These are phyloP conservation scores for Tilletiopsis washingtonensis DNA, from an alignment of 1,284 basidiomycete genomes.

Conservation along the genomic window DNA sequence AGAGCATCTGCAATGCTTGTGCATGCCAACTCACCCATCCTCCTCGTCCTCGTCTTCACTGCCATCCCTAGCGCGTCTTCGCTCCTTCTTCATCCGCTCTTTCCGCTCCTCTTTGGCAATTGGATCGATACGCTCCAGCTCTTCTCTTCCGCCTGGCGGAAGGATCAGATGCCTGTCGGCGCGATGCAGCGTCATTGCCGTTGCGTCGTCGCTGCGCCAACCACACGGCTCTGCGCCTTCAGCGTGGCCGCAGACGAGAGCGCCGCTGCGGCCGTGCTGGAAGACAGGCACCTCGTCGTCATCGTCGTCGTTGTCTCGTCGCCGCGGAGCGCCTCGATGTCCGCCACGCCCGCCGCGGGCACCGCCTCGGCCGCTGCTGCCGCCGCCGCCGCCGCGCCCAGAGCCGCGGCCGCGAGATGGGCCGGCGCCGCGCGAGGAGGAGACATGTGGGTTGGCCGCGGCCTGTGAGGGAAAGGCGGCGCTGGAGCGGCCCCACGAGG, in stretches of 20 bases:
- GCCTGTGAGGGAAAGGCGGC: too few species aligned
- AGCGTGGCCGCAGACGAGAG: constrained; percentile 9
- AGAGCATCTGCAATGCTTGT: background rate
- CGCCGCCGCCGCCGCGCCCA: too few species aligned
- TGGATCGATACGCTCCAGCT: constrained; percentile 34
- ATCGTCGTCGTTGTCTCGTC: too few species aligned
- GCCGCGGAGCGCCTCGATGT: too few species aligned
- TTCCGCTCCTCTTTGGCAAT: constrained; percentile 38
- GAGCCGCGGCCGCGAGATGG: too few species aligned
- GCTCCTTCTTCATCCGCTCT: constrained; percentile 4
- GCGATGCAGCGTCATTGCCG: constrained; percentile 35
- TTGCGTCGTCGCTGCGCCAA: constrained; percentile 15
- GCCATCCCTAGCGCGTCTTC: constrained; percentile 8
- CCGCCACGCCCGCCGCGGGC: too few species aligned
- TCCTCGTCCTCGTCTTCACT: background rate
- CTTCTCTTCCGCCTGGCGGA: constrained; percentile 36
- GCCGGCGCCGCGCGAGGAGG: too few species aligned
- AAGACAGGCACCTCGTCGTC: too few species aligned
- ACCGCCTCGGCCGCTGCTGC: too few species aligned
- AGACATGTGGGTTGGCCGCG: too few species aligned
- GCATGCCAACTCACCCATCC: background rate
- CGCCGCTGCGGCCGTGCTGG: background rate
- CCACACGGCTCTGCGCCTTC: constrained; percentile 10
- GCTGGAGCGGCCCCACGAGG: too few species aligned
- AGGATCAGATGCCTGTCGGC: constrained; percentile 42